Conservation (phyloP, 2,329 filamentous ascomycete species). For the Tolypocladium nubicola region DNA sequence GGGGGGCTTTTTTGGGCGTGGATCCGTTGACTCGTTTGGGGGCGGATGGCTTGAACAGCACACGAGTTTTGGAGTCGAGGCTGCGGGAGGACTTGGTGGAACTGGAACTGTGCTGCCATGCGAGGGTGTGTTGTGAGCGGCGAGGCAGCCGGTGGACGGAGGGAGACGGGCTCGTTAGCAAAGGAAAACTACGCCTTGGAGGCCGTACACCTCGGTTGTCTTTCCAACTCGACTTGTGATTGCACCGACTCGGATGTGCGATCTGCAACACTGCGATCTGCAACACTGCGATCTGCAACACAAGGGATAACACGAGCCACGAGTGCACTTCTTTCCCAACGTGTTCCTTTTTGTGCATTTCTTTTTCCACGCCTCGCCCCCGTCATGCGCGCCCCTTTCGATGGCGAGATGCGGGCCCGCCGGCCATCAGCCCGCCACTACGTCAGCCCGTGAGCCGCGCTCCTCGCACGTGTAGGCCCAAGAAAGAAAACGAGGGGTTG, state of each 20-base stretch:
- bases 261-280: too few relatives aligned
- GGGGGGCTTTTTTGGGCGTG: neutral
- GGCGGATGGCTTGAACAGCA: neutral
- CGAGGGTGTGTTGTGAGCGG: neutral
- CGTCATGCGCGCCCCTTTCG: neutral
- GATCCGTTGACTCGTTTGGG: neutral
- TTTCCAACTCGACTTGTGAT: too few relatives aligned
- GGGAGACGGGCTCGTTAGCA: neutral
- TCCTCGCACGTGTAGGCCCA: neutral
- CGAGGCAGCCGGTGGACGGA: neutral
- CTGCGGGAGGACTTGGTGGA: neutral
- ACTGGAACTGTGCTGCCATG: neutral
- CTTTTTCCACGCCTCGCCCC: neutral
- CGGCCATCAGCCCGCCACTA: neutral
- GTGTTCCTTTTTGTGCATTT: too few relatives aligned
- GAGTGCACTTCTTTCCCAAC: too few relatives aligned
- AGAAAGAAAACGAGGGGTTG: neutral
- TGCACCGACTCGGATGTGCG: neutral
- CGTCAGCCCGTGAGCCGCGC: neutral
- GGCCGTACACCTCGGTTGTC: neutral
- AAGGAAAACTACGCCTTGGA: neutral
- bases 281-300: too few relatives aligned
- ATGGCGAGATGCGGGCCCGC: neutral
- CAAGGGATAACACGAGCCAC: too few relatives aligned
- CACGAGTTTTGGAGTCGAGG: neutral